Base-by-base conservation (phyloP, 768 basidiomycete genomes). In the Pleurotus citrinopileatus region DNA sequence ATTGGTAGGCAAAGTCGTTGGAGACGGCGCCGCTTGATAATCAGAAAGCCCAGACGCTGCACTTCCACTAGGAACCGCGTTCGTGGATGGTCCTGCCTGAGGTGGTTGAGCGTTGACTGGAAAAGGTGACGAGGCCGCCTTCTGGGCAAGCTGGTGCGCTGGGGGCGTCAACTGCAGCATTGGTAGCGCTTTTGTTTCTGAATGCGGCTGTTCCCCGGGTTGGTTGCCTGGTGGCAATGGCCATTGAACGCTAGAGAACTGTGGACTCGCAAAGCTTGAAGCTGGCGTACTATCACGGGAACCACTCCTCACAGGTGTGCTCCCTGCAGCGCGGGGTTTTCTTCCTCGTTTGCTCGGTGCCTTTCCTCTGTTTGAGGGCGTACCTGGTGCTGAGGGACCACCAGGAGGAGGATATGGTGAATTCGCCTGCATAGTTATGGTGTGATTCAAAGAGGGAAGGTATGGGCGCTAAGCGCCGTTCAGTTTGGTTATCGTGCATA, bases 251-350 rank as follows among this genome's bases (percentile, higher is more conserved):
- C 70, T 70, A 3, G 72, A 65, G 45, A 73, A 73, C 34, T 70
- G 67, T 23, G 61, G 61, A 6, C 62, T 52, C 15, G 57, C 42
- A 42, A 61, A 43, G 19, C n/a, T 8, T 23, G 42, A n/a, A 4
- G 40, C 26, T 6, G 52, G 52, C 12, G 34, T 38, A 60, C 29
- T 59, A 55, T 36, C 60, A 54, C 12, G 40, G 22, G 34, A 40
- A 8, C 32, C 32, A 20, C 57, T 52, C 9, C 58, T 65, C 25
- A 67, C 55, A 10, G 75, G 69, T 32, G 69, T 67, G 3, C 60
- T 61, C 8, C 70, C 59, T 10, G 67, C 69, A 34, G 70, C 74
- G 34, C 73, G 73, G 4, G 79, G 77, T 63, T 81, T 81, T 40
- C 74, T 67, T 53, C 77, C 74, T 36, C 77, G 71, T 66, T 77